Base-by-base conservation (phyloP, 106 monocot genomes). In the Phalaenopsis aphrodite region DNA sequence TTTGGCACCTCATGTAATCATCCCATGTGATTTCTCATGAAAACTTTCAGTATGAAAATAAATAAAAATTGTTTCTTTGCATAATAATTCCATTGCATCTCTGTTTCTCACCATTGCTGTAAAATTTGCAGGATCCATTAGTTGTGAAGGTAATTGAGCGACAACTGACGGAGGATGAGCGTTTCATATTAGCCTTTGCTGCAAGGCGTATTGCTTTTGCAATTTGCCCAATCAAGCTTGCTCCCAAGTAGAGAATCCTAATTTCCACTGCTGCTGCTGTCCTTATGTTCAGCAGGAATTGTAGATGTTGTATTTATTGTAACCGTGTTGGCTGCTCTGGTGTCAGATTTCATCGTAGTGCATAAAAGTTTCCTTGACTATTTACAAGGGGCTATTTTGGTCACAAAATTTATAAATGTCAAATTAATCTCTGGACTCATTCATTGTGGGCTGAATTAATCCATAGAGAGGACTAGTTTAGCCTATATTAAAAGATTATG, bases 61-160 rank as follows among this genome's bases (percentile, higher is more conserved):
- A n/a, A 61, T 18, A 61, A 61, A 61, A 5, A 61, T 36, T 0
- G 3, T 68, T 68, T 9, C 5, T 21, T 23, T 3, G 19, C 61
- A 61, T 61, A 61, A 21, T 69, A 5, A 15, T 69, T 69, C 69
- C 39, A 36, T 69, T 65, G 12, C 3, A 39, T 36, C 69, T 4
- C 39, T 12, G 37, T 39, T 38, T 69, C 39, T 38, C 24, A 1
- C 15, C 69, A 69, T 69, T 43, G 18, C 11, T 43, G n/a, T 11
- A n/a, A 74, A 74, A 6, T 45, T 80, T 85, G 52, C 89, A 89
- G 94, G 91, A 94, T 77, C 91, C 94, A 21, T 86, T 86, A 16
- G 85, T 83, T 19, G 85, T 91, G n/a, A 88, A 89, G 87, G 94
- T 89, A 43, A 91, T 94, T 14, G 94, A 94, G 79, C 88, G 94